phyloP scores from a whole-genome alignment of 2,329 filamentous ascomycete species.

The Xenosphaeropsis pyriputrescens region DNA sequence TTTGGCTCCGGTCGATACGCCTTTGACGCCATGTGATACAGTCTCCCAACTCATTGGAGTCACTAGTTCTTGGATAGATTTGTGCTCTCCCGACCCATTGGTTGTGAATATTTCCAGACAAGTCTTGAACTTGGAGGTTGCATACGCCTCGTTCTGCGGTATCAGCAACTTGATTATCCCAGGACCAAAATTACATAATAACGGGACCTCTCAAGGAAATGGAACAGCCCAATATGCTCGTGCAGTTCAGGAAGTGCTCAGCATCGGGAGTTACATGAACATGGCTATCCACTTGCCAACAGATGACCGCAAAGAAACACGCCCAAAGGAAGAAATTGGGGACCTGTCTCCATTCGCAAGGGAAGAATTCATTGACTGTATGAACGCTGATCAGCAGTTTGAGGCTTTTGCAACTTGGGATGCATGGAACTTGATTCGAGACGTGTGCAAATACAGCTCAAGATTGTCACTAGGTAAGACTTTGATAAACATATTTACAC shows the following conservation, averaged over 20 bases:
- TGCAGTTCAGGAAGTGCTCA: conserved; percentile 66
- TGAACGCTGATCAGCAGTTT: conserved; percentile 30
- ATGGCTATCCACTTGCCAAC: conserved; percentile 74
- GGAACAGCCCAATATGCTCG: conserved; percentile 65
- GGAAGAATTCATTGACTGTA: conserved; percentile 10
- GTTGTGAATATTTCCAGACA: conserved; percentile 80
- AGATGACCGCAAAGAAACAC: conserved; percentile 51
- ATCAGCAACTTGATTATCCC: conserved; percentile 70
- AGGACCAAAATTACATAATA: conserved; percentile 54
- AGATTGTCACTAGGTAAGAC: conserved; percentile 72
- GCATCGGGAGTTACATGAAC: conserved; percentile 60
- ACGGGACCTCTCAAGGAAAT: conserved; percentile 29
- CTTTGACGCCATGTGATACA: conserved; percentile 49
- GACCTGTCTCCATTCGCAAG: conserved; percentile 16
- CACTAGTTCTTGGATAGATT: conserved; percentile 85
- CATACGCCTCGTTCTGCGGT: conserved; percentile 92
- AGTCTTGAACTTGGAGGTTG: conserved; percentile 78
- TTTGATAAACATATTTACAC: conserved; percentile 9
- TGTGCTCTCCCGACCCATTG: conserved; percentile 68
- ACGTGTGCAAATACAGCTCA: conserved; percentile 70
- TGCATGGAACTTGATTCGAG: conserved; percentile 79
- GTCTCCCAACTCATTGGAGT: conserved; percentile 65
- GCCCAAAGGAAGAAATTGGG: conserved; percentile 21
- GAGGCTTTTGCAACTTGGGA: conserved; percentile 80
- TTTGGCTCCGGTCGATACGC: conserved; percentile 67